A percentile compares a stretch with the other conserved stretches of the same genome.
Conservation (phyloP, 208 protist species). For the Trichomonas vaginalis region DNA sequence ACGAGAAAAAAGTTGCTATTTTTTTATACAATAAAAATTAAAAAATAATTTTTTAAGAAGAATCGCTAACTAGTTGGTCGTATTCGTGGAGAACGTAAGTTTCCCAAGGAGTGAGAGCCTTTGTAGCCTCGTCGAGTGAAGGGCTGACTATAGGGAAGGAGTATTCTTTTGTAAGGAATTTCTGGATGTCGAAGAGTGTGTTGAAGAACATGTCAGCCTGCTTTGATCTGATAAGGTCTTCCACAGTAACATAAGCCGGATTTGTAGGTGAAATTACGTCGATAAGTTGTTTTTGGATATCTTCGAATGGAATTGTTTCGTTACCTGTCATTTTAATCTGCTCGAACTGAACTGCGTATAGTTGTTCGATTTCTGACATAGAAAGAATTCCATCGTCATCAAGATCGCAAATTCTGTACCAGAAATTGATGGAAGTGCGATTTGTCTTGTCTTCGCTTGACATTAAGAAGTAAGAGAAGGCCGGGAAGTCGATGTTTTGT, state of each 20-base stretch:
- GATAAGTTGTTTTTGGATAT: background rate
- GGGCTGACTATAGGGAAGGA: background rate
- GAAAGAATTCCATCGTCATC: background rate
- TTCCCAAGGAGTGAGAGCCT: background rate
- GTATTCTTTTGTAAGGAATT: background rate
- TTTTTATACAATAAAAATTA: no score
- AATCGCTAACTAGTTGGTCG: background rate
- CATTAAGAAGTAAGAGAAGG: slow-evolving; percentile 4
- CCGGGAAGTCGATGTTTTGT: background rate
- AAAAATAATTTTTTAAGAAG: background rate
- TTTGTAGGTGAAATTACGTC: background rate
- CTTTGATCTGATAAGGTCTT: background rate
- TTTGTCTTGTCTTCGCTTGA: background rate
- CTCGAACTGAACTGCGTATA: background rate
- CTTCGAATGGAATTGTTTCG: slow-evolving; percentile 10
- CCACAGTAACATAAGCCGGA: background rate
- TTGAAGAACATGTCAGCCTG: slow-evolving; percentile 1
- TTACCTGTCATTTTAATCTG: background rate
- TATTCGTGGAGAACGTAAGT: background rate
- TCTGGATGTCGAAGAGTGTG: background rate
- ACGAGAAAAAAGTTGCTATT: no score
- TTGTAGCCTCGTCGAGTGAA: background rate
- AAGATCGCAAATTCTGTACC: background rate
- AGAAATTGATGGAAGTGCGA: background rate
- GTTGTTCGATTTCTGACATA: background rate